Base-by-base conservation (phyloP, 805 yeast genomes). In the Schwanniomyces polymorphus region DNA sequence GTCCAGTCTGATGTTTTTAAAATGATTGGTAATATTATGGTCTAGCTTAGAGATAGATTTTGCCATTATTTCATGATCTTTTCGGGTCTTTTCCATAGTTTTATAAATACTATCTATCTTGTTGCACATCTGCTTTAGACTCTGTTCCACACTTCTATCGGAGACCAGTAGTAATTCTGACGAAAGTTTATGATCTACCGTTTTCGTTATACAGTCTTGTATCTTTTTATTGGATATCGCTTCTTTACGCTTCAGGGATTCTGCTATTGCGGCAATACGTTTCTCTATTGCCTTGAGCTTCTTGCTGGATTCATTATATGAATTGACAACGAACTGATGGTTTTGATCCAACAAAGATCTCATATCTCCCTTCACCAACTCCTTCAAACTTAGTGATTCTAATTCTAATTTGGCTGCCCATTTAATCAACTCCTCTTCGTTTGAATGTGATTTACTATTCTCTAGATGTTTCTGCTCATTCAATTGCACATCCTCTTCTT, bases 361-460 rank as follows among this genome's bases (percentile, higher is more conserved):
- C 21, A 48, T n/a, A 11, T 44, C 50, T 14, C 49, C 43, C 4
- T 44, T 44, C 10, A 59, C 31, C 3, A 48, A 33, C 10, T 57
- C 56, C 41, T 62, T 61, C 28, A 67, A 50, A 8, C 63, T 56
- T 11, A 63, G 45, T 1, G 66, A 58, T 44, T 67, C 70, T 9
- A 64, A 45, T 44, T 66, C 71, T 17, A 67, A 49, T 38, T 60
- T 54, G 2, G 68, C 57, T 5, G 72, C 72, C 70, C 70, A 63
- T 11, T 44, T 46, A 1, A 59, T 45, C 17, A 67, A 42, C 26
- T 48, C 48, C 12, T 50, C 41, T 17, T 40, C 38, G 5, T 29
- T 42, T 0, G 46, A 40, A 23, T 37, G 39, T 3, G 11, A 7
- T 12, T 37, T 37, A 11, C 14, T 21, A 18, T 18, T 37, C 2